Evolutionary conservation across 352 stramenopile genomes (phyloP).

Genomic region (Phytophthora pseudosyringae): DNA sequence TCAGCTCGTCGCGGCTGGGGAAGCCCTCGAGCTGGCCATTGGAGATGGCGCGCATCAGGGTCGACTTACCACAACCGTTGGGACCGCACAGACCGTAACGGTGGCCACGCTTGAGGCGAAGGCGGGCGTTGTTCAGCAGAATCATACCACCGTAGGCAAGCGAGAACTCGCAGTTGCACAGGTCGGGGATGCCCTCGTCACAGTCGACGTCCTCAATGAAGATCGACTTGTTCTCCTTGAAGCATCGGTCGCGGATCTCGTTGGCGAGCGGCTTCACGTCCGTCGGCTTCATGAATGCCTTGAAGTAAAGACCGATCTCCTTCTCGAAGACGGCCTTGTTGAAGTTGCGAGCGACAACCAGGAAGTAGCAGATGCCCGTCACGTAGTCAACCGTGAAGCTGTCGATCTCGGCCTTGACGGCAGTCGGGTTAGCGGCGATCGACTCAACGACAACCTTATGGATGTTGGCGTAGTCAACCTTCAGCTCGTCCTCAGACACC

Average conservation of each 20-base stretch:
- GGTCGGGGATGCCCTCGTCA: conserved; percentile 96
- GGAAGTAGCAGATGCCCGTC: conserved; percentile 83
- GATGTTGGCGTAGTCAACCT: conserved; percentile 91
- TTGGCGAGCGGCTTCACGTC: conserved; percentile 73
- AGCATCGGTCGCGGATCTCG: conserved; percentile 85
- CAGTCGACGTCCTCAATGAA: conserved; percentile 96
- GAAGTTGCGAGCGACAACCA: conserved; percentile 93
- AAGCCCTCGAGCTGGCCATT: conserved; percentile 97
- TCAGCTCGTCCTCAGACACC: conserved; percentile 91
- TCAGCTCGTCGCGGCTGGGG: conserved; percentile 93
- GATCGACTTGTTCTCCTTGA: conserved; percentile 92
- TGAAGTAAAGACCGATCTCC: conserved; percentile 91
- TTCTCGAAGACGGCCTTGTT: conserved; percentile 95
- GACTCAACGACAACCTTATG: conserved; percentile 81
- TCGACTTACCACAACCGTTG: conserved; percentile 95
- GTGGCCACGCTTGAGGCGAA: conserved; percentile 92
- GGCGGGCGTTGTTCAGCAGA: conserved; percentile 91
- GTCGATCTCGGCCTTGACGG: conserved; percentile 91
- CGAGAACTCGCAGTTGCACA: conserved; percentile 99
- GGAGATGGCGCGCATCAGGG: conserved; percentile 96
- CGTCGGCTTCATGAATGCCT: conserved; percentile 72
- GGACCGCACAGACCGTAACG: conserved; percentile 95
- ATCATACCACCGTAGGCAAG: conserved; percentile 96
- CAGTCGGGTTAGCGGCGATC: conserved; percentile 74
- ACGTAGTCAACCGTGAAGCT: conserved; percentile 92